A percentile compares a stretch with the other conserved stretches of the same genome.
phyloP scores from a whole-genome alignment of 192 early-diverging fungal genomes.

The Backusella liffmaniae region DNA sequence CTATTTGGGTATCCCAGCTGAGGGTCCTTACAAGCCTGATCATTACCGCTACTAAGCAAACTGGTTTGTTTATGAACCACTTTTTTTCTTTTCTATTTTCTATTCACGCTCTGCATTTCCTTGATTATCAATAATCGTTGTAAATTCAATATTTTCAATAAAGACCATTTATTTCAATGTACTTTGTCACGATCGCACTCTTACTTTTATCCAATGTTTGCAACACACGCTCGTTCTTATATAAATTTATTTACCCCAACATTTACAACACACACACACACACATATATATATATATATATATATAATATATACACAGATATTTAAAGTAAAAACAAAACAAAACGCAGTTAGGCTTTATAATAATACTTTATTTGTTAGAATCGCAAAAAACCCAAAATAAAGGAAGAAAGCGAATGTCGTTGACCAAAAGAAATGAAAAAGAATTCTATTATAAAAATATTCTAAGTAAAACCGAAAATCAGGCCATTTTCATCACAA shows the following conservation, averaged over 20 bases:
- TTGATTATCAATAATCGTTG: not conserved
- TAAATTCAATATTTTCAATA: not conserved
- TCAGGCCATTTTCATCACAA: not conserved
- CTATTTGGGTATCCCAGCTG: constrained; percentile 79
- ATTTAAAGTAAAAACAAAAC: not conserved
- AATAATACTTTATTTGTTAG: constrained; percentile 2
- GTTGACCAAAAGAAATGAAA: constrained; percentile 2
- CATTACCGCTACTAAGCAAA: constrained; percentile 88
- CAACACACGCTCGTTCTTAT: not conserved
- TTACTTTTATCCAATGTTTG: not conserved
- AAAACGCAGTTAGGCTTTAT: not conserved
- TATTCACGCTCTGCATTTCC: not conserved
- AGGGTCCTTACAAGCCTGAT: constrained; percentile 96
- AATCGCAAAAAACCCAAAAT: constrained; percentile 10
- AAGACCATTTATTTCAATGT: not conserved
- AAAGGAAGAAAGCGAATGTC: constrained; percentile 5
- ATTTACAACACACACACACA: not conserved
- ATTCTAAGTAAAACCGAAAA: not conserved
- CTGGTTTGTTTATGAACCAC: not conserved
- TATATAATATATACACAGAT: not conserved
- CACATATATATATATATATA: too few species aligned
- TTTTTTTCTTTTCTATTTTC: not conserved
- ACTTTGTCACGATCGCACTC: not conserved
- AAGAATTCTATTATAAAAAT: not conserved
- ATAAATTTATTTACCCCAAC: not conserved